These are phyloP conservation scores for Sugiyamaella smithiae DNA, from an alignment of 805 yeast species.

Conservation along the genomic window DNA sequence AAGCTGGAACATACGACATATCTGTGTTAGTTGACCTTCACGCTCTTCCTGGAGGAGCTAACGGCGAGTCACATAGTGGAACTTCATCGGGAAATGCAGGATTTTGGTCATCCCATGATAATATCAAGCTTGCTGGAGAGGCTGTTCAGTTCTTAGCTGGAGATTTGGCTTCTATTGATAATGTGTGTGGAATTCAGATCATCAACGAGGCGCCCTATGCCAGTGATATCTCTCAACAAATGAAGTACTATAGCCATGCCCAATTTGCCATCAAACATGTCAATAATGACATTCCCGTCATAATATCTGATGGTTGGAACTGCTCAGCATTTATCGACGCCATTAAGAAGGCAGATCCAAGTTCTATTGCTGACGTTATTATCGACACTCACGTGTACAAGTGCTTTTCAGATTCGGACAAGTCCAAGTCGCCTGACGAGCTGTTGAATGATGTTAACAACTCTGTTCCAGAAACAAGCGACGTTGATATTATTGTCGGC, in stretches of 20 bases:
- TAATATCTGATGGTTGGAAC: slow-evolving; percentile 95
- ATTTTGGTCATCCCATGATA: slow-evolving; percentile 52
- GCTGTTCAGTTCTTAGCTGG: slow-evolving; percentile 58
- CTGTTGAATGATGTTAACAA: slow-evolving; percentile 55
- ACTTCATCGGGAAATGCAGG: slow-evolving; percentile 54
- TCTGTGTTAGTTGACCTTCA: slow-evolving; percentile 82
- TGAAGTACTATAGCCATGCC: slow-evolving; percentile 64
- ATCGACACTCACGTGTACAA: slow-evolving; percentile 85
- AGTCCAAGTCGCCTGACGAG: slow-evolving; percentile 57
- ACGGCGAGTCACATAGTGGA: slow-evolving; percentile 82
- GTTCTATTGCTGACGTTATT: slow-evolving; percentile 49
- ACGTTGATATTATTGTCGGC: slow-evolving; percentile 75
- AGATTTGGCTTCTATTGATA: slow-evolving; percentile 57
- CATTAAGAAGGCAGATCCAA: slow-evolving; percentile 38
- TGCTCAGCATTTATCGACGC: slow-evolving; percentile 72
- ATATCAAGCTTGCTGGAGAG: slow-evolving; percentile 44
- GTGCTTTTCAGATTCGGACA: slow-evolving; percentile 77
- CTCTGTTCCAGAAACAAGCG: slow-evolving; percentile 34
- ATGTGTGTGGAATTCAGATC: slow-evolving; percentile 77
- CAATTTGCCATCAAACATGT: slow-evolving; percentile 53
- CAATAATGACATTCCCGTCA: slow-evolving; percentile 60
- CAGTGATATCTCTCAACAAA: slow-evolving; percentile 43
- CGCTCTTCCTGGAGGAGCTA: slow-evolving; percentile 92
- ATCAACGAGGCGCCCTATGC: slow-evolving; percentile 78
- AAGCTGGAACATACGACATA: slow-evolving; percentile 61